Base-by-base conservation (phyloP, 2,329 filamentous ascomycete genomes). In the Cordyceps pruinosa region DNA sequence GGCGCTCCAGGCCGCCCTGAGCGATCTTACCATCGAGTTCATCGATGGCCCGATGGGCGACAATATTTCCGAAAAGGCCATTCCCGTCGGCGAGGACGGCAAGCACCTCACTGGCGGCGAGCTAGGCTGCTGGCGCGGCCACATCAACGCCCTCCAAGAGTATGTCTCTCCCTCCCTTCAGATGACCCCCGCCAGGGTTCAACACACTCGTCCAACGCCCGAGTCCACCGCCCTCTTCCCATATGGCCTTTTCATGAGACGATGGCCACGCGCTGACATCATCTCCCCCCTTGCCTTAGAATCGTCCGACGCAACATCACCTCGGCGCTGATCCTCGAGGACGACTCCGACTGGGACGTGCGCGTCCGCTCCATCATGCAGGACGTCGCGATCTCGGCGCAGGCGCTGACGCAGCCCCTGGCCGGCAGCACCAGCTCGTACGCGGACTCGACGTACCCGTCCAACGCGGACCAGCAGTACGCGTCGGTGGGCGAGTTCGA, bases 301-400 rank as follows among this genome's bases (percentile, higher is more conserved):
- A 69, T 81, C 13, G 69, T 81, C 13, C 67, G 73, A 23, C 66
- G 73, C 12, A 71, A 73, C 37, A 61, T 79, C 4, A 67, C 70
- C 2, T 76, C 74, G 1, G 78, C 77, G 0, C 67, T 82, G 2
- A 76, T 82, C 26, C 64, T 82, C 28, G 80, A 82, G 62, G 79
- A 82, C 61, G 79, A 82, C 58, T 73, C 76, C 10, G 79, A 82
- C 66, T 82, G 79, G 80, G 79, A 82, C 55, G 66, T 81, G 25
- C 70, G 71, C 0, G 65, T 82, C 34, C 77, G 77, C 44, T 55
- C 66, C 0, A 79, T 82, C 61, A 69, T 82, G 28, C 68, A 63
- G 26, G 59, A 67, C 42, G 73, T 75, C 35, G 70, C 74, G 2
- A 59, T 61, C 28, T 70, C 71, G 0, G 65, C 71, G 2, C 66